Percentiles rank a stretch among this genome's conserved stretches.
Conservation (phyloP, 2,329 filamentous ascomycete genomes). For the Arthroderma uncinatum region DNA sequence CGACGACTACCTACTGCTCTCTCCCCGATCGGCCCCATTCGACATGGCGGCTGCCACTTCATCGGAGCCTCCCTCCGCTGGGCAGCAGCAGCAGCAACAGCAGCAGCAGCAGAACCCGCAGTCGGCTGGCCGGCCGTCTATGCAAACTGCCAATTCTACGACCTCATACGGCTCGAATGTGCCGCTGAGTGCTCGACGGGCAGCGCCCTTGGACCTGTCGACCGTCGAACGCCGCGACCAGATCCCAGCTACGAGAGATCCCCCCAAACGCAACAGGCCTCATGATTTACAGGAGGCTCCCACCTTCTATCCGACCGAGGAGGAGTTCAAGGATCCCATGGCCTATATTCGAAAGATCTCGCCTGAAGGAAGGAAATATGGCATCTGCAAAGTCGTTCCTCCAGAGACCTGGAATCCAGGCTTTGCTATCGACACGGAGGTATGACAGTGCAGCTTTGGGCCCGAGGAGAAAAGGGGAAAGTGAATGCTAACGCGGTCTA, state of each 20-base stretch:
- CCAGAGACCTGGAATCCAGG: constrained; percentile 88
- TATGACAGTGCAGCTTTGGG: constrained; percentile 36
- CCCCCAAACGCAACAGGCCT: constrained; percentile 63
- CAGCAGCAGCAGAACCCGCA: constrained; percentile 18
- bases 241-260: constrained; percentile 62
- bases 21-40: not conserved
- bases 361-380: constrained; percentile 74
- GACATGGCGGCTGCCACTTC: constrained; percentile 36
- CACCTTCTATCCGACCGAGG: constrained; percentile 77
- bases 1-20: not conserved
- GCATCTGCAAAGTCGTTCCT: constrained; percentile 90
- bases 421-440: constrained; percentile 95
- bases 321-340: constrained; percentile 90
- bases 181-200: constrained; percentile 54
- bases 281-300: constrained; percentile 83
- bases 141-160: constrained; percentile 33
- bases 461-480: not conserved
- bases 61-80: constrained; percentile 22
- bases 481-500: not conserved
- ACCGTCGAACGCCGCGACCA: constrained; percentile 89
- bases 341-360: constrained; percentile 88
- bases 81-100: constrained; percentile 18
- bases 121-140: constrained; percentile 25
- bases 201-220: constrained; percentile 64
- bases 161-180: constrained; percentile 40